Base-by-base conservation (phyloP, 1,139 yeast genomes). In the Pichia sp. region DNA sequence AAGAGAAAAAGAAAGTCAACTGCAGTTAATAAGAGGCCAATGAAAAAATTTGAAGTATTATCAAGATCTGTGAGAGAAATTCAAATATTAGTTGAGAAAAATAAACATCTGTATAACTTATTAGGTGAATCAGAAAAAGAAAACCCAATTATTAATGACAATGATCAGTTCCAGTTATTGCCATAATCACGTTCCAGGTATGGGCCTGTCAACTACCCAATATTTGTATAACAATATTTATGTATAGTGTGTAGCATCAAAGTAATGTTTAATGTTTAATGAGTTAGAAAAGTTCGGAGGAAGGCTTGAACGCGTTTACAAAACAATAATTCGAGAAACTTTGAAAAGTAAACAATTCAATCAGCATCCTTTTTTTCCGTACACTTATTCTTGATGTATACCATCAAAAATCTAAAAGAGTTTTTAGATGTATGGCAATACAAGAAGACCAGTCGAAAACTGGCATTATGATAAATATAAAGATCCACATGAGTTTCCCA, bases 11-110 rank as follows among this genome's bases (percentile, higher is more conserved):
- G 54, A n/a, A 49, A 55, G 34, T 34, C 28, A 28, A n/a, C 41
- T 7, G 11, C 44, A 6, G 16, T n/a, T 3, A 43, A 43, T 13
- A 39, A 38, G 14, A 50, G 31, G 31, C 46, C 49, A n/a, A 41
- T 53, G 48, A 53, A 53, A 31, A 53, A 53, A 29, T 50, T 42
- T 27, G 53, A 53, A 31, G 56, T 53, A 10, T 44, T 54, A 13
- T 44, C 41, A 3, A 45, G 52, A 33, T 47, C 56, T 1, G 49
- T 56, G 10, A 44, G 47, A 34, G 58, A 56, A 28, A 56, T 56
- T 10, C 45, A 52, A 31, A 27, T 53, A 8, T 43, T 53, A 4
- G 34, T 47, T n/a, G 45, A 36, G 10, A 41, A 31, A 25, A 52
- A 52, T 27, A 42, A 33, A 9, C 22, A 44, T 8, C 28, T 52